phyloP scores from a whole-genome alignment of 345 rosid species.

The Moricandia arvensis region DNA sequence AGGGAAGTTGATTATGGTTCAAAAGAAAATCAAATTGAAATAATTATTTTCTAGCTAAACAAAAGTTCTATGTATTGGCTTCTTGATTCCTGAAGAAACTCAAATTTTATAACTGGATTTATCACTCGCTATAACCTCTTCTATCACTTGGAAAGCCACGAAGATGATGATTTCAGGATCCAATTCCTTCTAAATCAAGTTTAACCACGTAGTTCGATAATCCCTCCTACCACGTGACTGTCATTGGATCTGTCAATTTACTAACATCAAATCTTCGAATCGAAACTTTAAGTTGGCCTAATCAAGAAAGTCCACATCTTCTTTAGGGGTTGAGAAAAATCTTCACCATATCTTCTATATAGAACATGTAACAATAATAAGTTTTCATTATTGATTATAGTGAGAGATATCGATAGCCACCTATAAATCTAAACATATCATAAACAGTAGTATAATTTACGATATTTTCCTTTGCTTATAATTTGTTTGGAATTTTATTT shows the following conservation, averaged over 20 bases:
- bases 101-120: neutral
- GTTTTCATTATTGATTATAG: conserved; percentile 15
- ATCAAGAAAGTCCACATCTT: conserved; percentile 22
- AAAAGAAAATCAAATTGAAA: neutral
- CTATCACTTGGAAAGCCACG: conserved; percentile 8
- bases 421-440: neutral
- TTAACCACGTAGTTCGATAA: neutral
- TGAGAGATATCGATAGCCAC: neutral
- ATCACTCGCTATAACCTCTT: conserved; percentile 13
- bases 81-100: neutral
- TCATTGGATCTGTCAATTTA: conserved; percentile 30
- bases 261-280: neutral
- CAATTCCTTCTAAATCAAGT: conserved; percentile 14
- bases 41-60: neutral
- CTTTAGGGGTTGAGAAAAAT: conserved; percentile 24
- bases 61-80: neutral
- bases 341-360: conserved; percentile 13
- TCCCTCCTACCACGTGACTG: conserved; percentile 21
- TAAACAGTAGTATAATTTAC: neutral
- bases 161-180: neutral
- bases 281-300: conserved; percentile 6
- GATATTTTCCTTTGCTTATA: neutral
- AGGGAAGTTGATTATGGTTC: neutral
- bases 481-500: neutral
- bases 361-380: neutral